A percentile compares a stretch with the other conserved stretches of the same genome.
Conservation (phyloP, 2,329 filamentous ascomycete genomes). For the Chaetomium sp. region DNA sequence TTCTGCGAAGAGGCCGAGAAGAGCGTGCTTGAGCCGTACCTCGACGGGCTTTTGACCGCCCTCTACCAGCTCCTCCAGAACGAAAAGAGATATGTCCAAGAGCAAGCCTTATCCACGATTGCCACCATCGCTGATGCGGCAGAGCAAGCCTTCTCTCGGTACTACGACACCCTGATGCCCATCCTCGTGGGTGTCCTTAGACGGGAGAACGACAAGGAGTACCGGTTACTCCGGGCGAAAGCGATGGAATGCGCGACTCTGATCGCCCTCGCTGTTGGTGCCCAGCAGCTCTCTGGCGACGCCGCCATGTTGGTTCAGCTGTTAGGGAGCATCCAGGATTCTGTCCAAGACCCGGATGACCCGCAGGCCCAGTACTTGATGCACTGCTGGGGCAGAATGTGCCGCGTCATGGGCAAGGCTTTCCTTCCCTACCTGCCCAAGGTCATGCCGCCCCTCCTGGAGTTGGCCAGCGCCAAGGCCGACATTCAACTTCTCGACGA, state of each 20-base stretch:
- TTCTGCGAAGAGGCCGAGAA: slow-evolving; percentile 99
- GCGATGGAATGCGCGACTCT: slow-evolving; percentile 99
- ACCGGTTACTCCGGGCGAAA: slow-evolving; percentile 87
- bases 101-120: slow-evolving; percentile 96
- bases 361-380: slow-evolving; percentile 96
- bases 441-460: slow-evolving; percentile 91
- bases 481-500: slow-evolving; percentile 96
- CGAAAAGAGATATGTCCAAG: slow-evolving; percentile 93
- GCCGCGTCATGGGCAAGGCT: slow-evolving; percentile 84
- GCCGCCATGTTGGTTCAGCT: slow-evolving; percentile 85
- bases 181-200: slow-evolving; percentile 86
- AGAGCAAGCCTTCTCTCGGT: slow-evolving; percentile 90
- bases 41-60: slow-evolving; percentile 82
- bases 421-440: slow-evolving; percentile 90
- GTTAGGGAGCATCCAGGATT: slow-evolving; percentile 81
- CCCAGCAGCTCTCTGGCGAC: slow-evolving; percentile 86
- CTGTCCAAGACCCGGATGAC: slow-evolving; percentile 87
- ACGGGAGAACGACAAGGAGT: slow-evolving; percentile 91
- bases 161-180: slow-evolving; percentile 96
- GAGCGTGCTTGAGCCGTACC: slow-evolving; percentile 84
- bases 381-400: slow-evolving; percentile 99
- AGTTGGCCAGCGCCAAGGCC: slow-evolving; percentile 90
- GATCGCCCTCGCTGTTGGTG: slow-evolving; percentile 92
- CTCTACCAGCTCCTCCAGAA: slow-evolving; percentile 87
- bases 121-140: slow-evolving; percentile 98